Evolutionary conservation across 1,284 basidiomycete species (phyloP).

Genomic region (Anthracocystis walkeri): DNA sequence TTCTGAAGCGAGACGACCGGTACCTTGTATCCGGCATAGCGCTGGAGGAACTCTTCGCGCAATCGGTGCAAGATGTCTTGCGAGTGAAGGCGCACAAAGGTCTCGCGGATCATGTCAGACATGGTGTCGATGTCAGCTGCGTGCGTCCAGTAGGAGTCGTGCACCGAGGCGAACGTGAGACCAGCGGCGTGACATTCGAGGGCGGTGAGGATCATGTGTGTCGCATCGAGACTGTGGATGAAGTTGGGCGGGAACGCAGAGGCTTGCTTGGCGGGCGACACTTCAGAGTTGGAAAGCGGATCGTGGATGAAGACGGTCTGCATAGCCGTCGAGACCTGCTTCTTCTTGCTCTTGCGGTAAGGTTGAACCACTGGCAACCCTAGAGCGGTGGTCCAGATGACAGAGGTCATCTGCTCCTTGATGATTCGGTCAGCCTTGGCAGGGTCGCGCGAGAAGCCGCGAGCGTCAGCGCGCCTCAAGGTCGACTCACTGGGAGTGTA

Average conservation of each 20-base stretch:
- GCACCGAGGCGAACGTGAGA: constrained; percentile 90
- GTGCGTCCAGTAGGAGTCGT: constrained; percentile 99
- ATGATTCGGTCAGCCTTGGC: constrained; percentile 48
- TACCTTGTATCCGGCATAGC: constrained; percentile 61
- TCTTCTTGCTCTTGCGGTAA: constrained; percentile 85
- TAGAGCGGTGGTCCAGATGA: constrained; percentile 95
- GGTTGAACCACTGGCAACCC: constrained; percentile 96
- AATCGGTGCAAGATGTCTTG: constrained; percentile 80
- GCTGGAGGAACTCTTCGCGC: constrained; percentile 70
- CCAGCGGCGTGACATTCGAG: constrained; percentile 75
- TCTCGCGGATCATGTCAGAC: constrained; percentile 89
- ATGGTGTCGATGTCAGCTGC: constrained; percentile 88
- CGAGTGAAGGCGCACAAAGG: constrained; percentile 91
- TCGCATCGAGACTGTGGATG: constrained; percentile 96
- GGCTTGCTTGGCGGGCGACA: constrained; percentile 88
- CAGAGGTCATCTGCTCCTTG: constrained; percentile 89
- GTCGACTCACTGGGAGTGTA: constrained; percentile 19
- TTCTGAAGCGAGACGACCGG: constrained; percentile 46
- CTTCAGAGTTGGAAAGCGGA: constrained; percentile 82
- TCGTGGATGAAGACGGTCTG: constrained; percentile 95
- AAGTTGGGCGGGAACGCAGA: constrained; percentile 99
- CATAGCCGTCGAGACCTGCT: constrained; percentile 79
- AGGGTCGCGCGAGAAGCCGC: constrained; percentile 41
- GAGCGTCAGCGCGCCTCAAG: constrained; percentile 33
- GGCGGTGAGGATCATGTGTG: constrained; percentile 99